Base-by-base conservation (phyloP, 1,284 basidiomycete genomes). In the Athelia sp. region DNA sequence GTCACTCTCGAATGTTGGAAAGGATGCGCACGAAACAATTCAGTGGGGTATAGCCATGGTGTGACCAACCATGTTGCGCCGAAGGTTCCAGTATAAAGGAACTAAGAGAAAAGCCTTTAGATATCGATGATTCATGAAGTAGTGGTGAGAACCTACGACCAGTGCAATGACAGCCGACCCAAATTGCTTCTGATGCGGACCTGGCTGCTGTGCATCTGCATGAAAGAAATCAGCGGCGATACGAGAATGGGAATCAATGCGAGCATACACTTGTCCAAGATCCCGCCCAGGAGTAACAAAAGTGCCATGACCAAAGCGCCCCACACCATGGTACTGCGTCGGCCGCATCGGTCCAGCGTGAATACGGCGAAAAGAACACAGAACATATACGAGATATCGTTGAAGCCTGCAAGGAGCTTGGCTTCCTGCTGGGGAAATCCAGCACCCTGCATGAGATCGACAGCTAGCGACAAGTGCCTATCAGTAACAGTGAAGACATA, bases 31-130 rank as follows among this genome's bases (percentile, higher is more conserved):
- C 49, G 50, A 31, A 51, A 51, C 15, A 51, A 48, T 22, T 51
- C 50, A 17, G 50, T 51, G 21, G 50, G 49, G 18, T 51, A 51
- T 23, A 51, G 43, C 49, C 50, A 51, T 14, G 50, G 50, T 24
- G 50, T 51, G 23, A 52, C 50, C 13, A 52, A 21, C 50, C 50
- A 52, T 14, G 50, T 52, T 10, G 50, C 50, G 13, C 50, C 50
- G 35, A 51, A 46, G 14, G 50, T 52, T n/a, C 50, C 50, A 17
- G 50, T 52, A 42, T 51, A 51, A n/a, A 51, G 44, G 50, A 52
- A 51, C 26, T 29, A 13, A 29, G 31, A 42, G 21, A 4, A 4
- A 17, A 4, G 17, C 9, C 9, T 18, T 31, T 29, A 46, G 22
- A 31, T 8, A 23, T 21, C 18, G 24, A 45, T 9, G 18, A 18